Base-by-base conservation (phyloP, 108 stramenopile species). In the Cyclotella baltica region DNA sequence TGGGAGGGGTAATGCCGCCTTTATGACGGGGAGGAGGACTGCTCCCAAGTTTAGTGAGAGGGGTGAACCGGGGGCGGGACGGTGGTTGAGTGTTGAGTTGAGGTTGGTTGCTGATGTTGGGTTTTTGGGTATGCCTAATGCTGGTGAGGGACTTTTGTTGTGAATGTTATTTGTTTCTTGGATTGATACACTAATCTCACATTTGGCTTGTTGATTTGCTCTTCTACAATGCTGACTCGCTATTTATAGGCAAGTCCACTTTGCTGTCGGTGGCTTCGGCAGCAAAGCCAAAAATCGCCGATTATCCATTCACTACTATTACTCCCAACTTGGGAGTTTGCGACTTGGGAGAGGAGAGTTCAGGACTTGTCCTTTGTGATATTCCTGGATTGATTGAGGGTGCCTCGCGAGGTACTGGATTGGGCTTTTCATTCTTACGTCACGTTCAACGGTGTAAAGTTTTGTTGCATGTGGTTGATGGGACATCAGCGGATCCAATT, bases 271-370 rank as follows among this genome's bases (percentile, higher is more conserved):
- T 93, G 23, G 88, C 93, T 25, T 90, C 88, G 27, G 92, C 93
- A 28, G 97, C 97, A 18, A 75, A 84, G 70, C 98, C 98, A 18
- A 99, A 99, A 76, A 97, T 98, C 81, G 98, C 98, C 27, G 92
- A 97, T 77, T 99, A 99, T 86, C 96, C 98, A 20, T 99, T 99
- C 72, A 99, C 98, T 11, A 99, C 98, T 1, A 92, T 98, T 63
- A 94, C 96, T 16, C 98, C 98, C 3, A 99, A 99, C 76, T 79
- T 99, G 30, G 98, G 98, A 18, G 97, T 96, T 11, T 95, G 92
- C 64, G 95, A 96, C 84, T 78, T 96, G 28, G 91, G 88, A 4
- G 92, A 88, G 28, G 90, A 90, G 35, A 88, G 92, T 34, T 84
- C 87, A 35, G 95, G 95, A n/a, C 69, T 97, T 73, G 88, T 97